Evolutionary conservation across 768 basidiomycete species (phyloP), one percentile per base, ranked within the genome.

Genomic region (Naganishia friedmannii): DNA sequence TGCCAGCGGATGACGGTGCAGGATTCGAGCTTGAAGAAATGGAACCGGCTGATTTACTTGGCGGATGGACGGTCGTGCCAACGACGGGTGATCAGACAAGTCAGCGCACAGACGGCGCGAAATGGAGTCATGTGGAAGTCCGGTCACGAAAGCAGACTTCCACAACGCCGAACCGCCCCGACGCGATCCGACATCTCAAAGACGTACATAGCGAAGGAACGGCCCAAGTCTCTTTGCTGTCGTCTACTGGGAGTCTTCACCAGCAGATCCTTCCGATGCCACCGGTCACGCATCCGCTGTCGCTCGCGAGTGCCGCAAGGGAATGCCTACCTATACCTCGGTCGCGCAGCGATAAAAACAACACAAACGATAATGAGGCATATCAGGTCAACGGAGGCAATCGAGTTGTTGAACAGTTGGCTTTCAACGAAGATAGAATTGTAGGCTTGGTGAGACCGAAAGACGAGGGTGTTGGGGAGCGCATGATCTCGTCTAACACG

Each of bases 361-460:
- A 19, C 28, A 42, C 19, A 29, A 29, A 42, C 23, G 28, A 19
- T 21, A 26, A 39, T 66, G 39, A n/a, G 17, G 21, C 29, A 65
- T 57, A 77, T 76, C 17, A 53, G 71, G 57, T 72, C 76, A 29
- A 45, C 1, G n/a, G 26, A 45, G 42, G 21, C 34, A 42, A 29
- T 45, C 39, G 60, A 26, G 60, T 63, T 7, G 60, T 63, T 15
- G 60, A 63, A 17, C 60, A 63, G 51, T 65, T 81, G 39, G 76
- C 76, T 0, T 81, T 81, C 72, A 79, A 81, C 46, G 78, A 81
- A 58, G 77, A 81, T 75, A 78, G 77, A 72, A 81, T 81, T 39
- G 80, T 79, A 1, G 80, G 78, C 15, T 57, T 81, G 28, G 73
- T 81, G 7, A 56, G 63, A 63, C 17, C 31, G 32, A 65, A 53